Conservation (phyloP, 2,329 filamentous ascomycete genomes). For the Geosmithia morbida region DNA sequence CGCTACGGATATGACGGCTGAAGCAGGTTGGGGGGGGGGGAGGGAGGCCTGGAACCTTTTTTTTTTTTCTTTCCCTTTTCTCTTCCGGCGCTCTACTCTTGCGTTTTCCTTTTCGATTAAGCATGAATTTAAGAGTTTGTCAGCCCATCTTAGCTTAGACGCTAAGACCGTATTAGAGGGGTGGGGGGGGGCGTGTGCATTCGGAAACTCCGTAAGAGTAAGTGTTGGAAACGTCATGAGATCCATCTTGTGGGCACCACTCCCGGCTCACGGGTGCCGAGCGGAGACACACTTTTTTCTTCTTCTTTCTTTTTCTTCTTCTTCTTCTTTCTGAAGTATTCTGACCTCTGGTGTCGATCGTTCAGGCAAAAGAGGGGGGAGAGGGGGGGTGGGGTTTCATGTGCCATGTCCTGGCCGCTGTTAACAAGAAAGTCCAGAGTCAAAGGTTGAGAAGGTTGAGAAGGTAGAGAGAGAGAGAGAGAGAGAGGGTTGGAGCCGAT, state of each 20-base stretch:
- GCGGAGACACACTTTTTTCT: neutral
- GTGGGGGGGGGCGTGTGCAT: neutral
- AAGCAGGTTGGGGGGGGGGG: too few relatives aligned
- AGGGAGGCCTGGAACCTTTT: too few relatives aligned
- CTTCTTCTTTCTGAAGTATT: neutral
- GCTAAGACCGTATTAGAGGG: slow-evolving; percentile 1
- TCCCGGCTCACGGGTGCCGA: neutral
- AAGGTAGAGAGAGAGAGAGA: too few relatives aligned
- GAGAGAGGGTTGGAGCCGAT: too few relatives aligned
- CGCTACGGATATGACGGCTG: too few relatives aligned
- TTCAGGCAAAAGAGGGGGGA: too few relatives aligned
- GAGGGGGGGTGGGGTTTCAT: too few relatives aligned
- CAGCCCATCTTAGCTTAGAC: slow-evolving; percentile 25
- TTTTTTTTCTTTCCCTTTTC: too few relatives aligned
- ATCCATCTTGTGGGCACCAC: neutral
- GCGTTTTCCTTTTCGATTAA: slow-evolving; percentile 18
- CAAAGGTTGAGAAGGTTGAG: too few relatives aligned
- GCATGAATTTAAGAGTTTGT: slow-evolving; percentile 37
- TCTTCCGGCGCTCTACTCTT: neutral
- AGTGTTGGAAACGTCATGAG: neutral
- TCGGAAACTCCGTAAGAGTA: neutral
- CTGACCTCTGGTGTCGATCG: too few relatives aligned
- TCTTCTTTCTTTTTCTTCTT: neutral
- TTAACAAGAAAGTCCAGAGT: too few relatives aligned
- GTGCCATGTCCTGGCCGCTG: too few relatives aligned